Conservation (phyloP, 176 grass and related monocot genomes). For the Aegilops tauschii region DNA sequence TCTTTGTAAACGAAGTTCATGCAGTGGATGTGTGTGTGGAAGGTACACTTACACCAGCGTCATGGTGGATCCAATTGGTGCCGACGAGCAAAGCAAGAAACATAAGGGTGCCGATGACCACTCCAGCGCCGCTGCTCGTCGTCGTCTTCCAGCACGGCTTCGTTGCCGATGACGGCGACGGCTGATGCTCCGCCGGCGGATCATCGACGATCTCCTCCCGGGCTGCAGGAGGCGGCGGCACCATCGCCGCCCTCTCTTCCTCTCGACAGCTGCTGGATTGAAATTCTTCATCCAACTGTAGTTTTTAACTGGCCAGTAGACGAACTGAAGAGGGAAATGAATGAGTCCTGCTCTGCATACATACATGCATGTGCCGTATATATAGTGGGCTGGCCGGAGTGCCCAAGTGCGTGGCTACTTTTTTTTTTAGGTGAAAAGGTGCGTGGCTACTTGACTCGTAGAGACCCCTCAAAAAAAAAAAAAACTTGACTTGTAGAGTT, state of each 20-base stretch:
- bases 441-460: too few relatives aligned
- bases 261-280: background rate
- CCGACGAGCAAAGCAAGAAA: slow-evolving; percentile 30
- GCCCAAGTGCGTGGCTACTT: too few relatives aligned
- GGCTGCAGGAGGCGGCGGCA: background rate
- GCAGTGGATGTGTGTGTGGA: background rate
- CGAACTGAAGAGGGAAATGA: background rate
- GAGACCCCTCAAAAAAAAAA: too few relatives aligned
- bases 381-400: background rate
- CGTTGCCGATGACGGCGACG: background rate
- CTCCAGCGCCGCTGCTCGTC: slow-evolving; percentile 2
- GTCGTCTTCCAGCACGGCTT: background rate
- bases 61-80: slow-evolving; percentile 2
- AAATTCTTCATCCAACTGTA: background rate
- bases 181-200: background rate
- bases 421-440: too few relatives aligned
- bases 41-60: background rate
- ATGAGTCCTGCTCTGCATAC: background rate
- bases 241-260: background rate
- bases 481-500: too few relatives aligned
- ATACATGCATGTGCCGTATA: background rate
- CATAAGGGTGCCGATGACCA: slow-evolving; percentile 29
- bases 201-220: background rate
- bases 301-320: background rate
- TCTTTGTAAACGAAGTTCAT: background rate